Percentiles rank a stretch among this genome's conserved stretches.
phyloP scores from a whole-genome alignment of 306 rosid species.

The Inga laurina region DNA sequence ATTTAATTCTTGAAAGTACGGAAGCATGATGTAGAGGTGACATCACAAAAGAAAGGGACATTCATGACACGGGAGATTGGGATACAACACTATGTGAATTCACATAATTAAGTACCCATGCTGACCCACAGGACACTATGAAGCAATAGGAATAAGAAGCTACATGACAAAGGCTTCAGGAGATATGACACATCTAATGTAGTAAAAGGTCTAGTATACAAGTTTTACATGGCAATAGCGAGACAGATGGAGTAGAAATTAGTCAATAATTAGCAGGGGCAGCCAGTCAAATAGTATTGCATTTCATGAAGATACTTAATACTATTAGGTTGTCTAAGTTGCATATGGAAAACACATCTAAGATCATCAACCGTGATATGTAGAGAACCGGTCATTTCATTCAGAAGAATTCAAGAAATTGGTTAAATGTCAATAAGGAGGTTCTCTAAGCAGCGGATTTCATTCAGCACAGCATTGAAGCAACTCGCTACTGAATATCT shows the following conservation, averaged over 20 bases:
- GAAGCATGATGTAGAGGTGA: conserved; percentile 17
- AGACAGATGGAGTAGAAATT: background rate
- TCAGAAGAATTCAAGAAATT: background rate
- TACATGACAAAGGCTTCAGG: background rate
- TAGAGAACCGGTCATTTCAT: background rate
- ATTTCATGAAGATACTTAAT: background rate
- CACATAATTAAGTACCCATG: background rate
- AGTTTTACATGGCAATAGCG: background rate
- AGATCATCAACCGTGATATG: background rate
- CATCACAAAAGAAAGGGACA: background rate
- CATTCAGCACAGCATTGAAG: background rate
- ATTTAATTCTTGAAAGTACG: background rate
- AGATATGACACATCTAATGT: background rate
- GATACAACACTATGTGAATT: background rate
- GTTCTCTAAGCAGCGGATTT: background rate
- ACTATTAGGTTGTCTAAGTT: background rate
- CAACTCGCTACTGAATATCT: background rate
- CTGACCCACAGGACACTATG: background rate
- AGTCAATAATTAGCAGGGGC: background rate
- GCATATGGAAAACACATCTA: background rate
- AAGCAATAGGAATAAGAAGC: background rate
- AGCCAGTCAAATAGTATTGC: background rate
- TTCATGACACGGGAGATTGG: conserved; percentile 4
- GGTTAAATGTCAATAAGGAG: background rate
- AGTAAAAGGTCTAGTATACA: background rate